Evolutionary conservation across 805 yeast genomes (phyloP).

Genomic region (Ogataea methylovora): DNA sequence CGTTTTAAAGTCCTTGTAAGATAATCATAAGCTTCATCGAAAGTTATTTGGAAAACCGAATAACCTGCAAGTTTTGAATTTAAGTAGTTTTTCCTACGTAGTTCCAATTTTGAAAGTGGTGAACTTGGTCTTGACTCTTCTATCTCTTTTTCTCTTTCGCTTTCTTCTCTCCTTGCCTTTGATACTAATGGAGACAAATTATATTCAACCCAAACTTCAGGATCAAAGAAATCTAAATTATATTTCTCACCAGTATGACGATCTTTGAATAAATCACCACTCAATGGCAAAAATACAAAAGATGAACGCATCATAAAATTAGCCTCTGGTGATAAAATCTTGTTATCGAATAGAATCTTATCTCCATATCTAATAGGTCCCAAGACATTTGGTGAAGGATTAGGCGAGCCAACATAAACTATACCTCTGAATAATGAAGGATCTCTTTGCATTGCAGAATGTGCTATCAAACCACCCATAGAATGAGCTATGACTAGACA

Average conservation of each 20-base stretch:
- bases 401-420: constrained; percentile 77
- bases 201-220: constrained; percentile 71
- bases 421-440: constrained; percentile 69
- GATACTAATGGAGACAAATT: constrained; percentile 70
- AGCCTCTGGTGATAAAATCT: constrained; percentile 69
- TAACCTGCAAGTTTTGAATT: constrained; percentile 3
- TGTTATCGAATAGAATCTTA: constrained; percentile 64
- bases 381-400: constrained; percentile 75
- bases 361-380: constrained; percentile 86
- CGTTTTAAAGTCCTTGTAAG: constrained; percentile 51
- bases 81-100: constrained; percentile 4
- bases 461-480: constrained; percentile 89
- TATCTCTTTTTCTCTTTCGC: neutral
- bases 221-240: constrained; percentile 71
- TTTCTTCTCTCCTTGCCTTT: constrained; percentile 15
- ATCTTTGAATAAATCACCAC: constrained; percentile 70
- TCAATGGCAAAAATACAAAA: constrained; percentile 67
- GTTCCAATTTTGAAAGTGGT: neutral
- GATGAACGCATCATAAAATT: constrained; percentile 87
- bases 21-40: constrained; percentile 58
- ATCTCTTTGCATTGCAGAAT: constrained; percentile 61
- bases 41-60: constrained; percentile 26
- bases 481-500: constrained; percentile 79
- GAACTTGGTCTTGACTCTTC: neutral
- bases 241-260: constrained; percentile 46